Evolutionary conservation across 208 protist species (phyloP), one percentile per base, ranked within the genome.

Genomic region (Wallacemonas sp.): DNA sequence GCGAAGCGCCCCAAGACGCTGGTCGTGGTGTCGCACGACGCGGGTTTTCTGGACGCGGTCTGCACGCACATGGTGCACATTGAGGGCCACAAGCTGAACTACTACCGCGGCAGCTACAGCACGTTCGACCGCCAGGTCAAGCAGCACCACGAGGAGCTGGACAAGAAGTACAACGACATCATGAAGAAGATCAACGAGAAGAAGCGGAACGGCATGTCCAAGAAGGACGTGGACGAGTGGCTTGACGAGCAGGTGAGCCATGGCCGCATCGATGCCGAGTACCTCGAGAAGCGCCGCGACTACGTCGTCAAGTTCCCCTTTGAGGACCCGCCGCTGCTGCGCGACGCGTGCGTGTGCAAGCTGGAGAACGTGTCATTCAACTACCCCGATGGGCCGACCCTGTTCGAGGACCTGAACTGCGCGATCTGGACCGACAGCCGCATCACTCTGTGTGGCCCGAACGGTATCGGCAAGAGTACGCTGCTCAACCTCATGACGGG

Each of bases 11-110:
- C 89, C 23, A 96, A 96, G 76, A 93, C 80, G 34, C 72, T 99
- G 2, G 70, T 99, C 24, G 87, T 99, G 26, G 97, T 99, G 24
- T 98, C 95, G 36, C 98, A 99, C 82, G 96, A 99, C 72, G 91
- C 94, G 21, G 83, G 90, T 49, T 99, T 99, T 68, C 75, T 99
- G 24, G 95, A 98, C 73, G 73, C 81, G 39, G 96, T 99, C 16
- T 97, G 91, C 75, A 98, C 87, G 52, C 81, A 98, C 83, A 98
- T 98, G 70, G 81, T 98, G 27, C 87, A 97, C 76, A 85, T 98
- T 33, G 83, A 96, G 63, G 87, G 90, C 69, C 78, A 92, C 73
- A 83, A 90, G 66, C 87, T 98, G 9, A 87, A 83, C 56, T 96
- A 94, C 71, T 98, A 95, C 75, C 76, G 75, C 27, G 91, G 91